phyloP scores from a whole-genome alignment of 345 rosid species.

The Mallotus nudiflorus region DNA sequence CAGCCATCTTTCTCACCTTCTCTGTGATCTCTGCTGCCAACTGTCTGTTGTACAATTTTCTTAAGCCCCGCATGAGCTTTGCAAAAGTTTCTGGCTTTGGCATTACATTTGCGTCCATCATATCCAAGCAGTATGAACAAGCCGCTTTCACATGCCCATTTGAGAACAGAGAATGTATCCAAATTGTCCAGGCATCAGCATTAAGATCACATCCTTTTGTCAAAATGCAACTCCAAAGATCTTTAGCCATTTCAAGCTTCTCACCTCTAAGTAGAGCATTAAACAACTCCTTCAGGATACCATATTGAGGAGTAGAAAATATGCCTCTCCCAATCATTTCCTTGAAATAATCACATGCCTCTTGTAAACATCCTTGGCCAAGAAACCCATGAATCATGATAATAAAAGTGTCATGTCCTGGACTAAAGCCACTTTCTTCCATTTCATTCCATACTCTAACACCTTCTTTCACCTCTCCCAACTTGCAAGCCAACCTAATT shows the following conservation, averaged over 20 bases:
- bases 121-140: conserved; percentile 79
- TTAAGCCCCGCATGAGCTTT: conserved; percentile 79
- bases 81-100: conserved; percentile 83
- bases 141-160: conserved; percentile 86
- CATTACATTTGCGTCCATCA: conserved; percentile 89
- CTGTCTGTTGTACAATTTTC: conserved; percentile 68
- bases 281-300: conserved; percentile 62
- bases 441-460: conserved; percentile 67
- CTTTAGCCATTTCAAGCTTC: conserved; percentile 80
- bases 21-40: conserved; percentile 88
- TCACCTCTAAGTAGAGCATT: conserved; percentile 61
- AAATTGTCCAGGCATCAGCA: conserved; percentile 78
- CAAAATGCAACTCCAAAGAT: conserved; percentile 70
- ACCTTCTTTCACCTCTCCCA: conserved; percentile 69
- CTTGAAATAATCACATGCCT: conserved; percentile 70
- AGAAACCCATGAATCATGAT: conserved; percentile 69
- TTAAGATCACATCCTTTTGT: conserved; percentile 74
- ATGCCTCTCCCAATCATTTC: conserved; percentile 84
- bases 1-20: conserved; percentile 92
- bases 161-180: conserved; percentile 89
- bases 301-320: conserved; percentile 65
- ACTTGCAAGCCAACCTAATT: conserved; percentile 73
- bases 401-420: conserved; percentile 72
- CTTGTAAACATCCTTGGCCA: conserved; percentile 55
- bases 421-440: conserved; percentile 64